Conservation (phyloP, 164 flowering plant species). For the Kingdonia uniflora region DNA sequence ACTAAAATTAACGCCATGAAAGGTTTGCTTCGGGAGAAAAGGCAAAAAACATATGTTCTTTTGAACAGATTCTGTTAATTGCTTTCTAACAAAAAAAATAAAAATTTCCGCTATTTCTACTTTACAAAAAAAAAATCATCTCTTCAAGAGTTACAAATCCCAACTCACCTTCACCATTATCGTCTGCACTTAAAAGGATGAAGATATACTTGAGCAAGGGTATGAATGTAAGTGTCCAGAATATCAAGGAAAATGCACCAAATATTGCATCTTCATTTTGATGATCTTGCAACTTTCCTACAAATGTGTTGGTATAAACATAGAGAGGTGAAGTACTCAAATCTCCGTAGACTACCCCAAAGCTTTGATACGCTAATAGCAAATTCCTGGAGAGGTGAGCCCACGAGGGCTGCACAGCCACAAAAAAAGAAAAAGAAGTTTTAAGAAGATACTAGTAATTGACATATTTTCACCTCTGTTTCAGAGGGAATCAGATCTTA, state of each 20-base stretch:
- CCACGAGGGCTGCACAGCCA: slow-evolving; percentile 11
- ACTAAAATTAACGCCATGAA: too few species aligned
- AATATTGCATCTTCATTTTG: slow-evolving; percentile 39
- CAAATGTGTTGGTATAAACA: slow-evolving; percentile 38
- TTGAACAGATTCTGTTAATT: too few species aligned
- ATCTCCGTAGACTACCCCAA: slow-evolving; percentile 66
- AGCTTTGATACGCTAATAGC: slow-evolving; percentile 53
- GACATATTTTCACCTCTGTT: too few species aligned
- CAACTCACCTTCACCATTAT: slow-evolving; percentile 73
- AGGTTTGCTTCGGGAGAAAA: too few species aligned
- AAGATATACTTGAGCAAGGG: slow-evolving; percentile 65
- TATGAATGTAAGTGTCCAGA: slow-evolving; percentile 61
- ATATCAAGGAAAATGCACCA: slow-evolving; percentile 67
- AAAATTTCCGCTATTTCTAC: too few species aligned
- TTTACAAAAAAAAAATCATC: too few species aligned
- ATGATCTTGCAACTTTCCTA: slow-evolving; percentile 14
- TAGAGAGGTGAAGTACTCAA: too few species aligned
- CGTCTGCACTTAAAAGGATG: slow-evolving; percentile 58
- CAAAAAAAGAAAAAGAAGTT: neutral
- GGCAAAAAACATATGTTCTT: too few species aligned
- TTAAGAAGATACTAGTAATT: too few species aligned
- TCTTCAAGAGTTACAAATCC: neutral
- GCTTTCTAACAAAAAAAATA: too few species aligned
- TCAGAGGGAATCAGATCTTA: too few species aligned
- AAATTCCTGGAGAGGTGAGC: slow-evolving; percentile 18